These are phyloP conservation scores for Aspergillus novofumigatus DNA, from an alignment of 2,329 filamentous ascomycete species.

Conservation along the genomic window DNA sequence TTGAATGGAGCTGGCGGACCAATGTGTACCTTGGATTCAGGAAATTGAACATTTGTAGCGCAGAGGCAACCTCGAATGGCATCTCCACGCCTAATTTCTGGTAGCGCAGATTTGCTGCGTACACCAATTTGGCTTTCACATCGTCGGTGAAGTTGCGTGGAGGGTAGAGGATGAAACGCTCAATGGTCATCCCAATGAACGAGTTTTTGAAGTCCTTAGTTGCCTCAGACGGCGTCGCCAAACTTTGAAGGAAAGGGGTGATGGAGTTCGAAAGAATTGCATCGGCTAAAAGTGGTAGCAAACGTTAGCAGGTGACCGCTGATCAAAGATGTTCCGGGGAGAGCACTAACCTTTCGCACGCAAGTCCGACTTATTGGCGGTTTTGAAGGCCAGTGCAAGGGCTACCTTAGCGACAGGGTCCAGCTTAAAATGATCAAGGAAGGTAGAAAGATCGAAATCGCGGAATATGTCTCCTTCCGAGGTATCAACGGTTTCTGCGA, in stretches of 20 bases:
- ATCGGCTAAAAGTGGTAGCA: constrained; percentile 58
- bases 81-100: constrained; percentile 50
- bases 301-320: constrained; percentile 6
- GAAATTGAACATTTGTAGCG: constrained; percentile 44
- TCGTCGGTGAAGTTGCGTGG: constrained; percentile 81
- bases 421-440: constrained; percentile 93
- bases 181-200: constrained; percentile 75
- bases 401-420: constrained; percentile 84
- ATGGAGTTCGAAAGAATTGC: constrained; percentile 82
- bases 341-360: constrained; percentile 73
- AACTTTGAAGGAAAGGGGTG: constrained; percentile 69
- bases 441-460: constrained; percentile 92
- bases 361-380: constrained; percentile 72
- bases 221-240: constrained; percentile 62
- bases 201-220: constrained; percentile 63
- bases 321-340: neutral
- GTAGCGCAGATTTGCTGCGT: constrained; percentile 66
- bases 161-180: constrained; percentile 81
- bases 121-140: constrained; percentile 60
- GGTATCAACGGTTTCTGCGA: constrained; percentile 88
- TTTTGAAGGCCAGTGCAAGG: constrained; percentile 83
- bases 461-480: constrained; percentile 90
- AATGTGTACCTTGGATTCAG: constrained; percentile 44
- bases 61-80: constrained; percentile 40
- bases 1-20: constrained; percentile 64